Evolutionary conservation across 805 yeast species (phyloP), one percentile per base, ranked within the genome.

Genomic region (Kuraishia molischiana): DNA sequence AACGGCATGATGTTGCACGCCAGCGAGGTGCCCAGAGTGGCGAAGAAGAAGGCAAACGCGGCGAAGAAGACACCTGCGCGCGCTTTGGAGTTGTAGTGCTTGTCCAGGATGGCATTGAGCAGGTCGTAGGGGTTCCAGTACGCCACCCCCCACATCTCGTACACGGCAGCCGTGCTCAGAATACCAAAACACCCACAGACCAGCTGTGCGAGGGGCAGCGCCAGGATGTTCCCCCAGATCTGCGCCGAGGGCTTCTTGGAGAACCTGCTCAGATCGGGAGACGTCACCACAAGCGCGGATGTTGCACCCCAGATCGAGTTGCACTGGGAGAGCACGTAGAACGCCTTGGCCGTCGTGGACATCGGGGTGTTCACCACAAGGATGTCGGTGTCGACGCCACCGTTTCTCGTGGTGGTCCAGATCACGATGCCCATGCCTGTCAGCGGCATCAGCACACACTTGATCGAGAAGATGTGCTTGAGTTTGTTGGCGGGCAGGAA

Each of bases 81-180:
- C 42, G 56, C 59, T 17, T 66, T 67, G 15, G 64, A 42, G 19
- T 59, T 50, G 50, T 61, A 64, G 45, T 58, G 44, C 8, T 35
- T 37, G 38, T 35, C 38, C 49, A 65, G 61, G 40, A 64, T 63
- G 33, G 56, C 50, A 13, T 59, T 58, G 44, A 65, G 54, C 2
- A 65, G 68, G 35, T 62, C 69, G 38, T 64, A 51, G 10, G 70
- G 70, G 19, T 61, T 56, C 70, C 70, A 65, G 45, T 50, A 51
- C n/a, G 66, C 49, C 35, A 50, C 59, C 18, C 66, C 69, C 44
- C 62, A 64, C 44, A 65, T 35, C 18, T 35, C 38, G 20, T 22
- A 35, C 5, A 35, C 38, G 21, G 38, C 38, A 18, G 38, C 38
- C 9, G 38, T 35, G 30, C 26, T 17, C 13, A 35, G 18, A 30